A percentile compares a stretch with the other conserved stretches of the same genome.
phyloP scores from a whole-genome alignment of 768 basidiomycete genomes.

The Tubosaeta sp. region DNA sequence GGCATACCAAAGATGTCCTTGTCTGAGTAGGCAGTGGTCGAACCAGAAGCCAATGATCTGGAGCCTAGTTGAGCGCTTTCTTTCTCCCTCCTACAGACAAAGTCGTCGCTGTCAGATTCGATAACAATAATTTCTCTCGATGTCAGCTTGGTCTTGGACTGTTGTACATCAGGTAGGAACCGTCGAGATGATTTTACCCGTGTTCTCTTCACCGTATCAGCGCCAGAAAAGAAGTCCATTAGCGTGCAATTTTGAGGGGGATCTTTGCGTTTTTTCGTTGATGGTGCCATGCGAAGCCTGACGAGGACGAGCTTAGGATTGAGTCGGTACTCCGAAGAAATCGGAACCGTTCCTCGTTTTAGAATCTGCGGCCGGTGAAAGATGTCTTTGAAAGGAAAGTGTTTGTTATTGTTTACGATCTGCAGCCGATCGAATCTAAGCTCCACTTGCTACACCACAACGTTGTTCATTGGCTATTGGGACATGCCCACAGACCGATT shows the following conservation, averaged over 20 bases:
- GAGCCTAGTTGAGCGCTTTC: not conserved
- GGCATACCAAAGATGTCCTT: conserved; percentile 20
- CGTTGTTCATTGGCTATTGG: no score
- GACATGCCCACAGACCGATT: no score
- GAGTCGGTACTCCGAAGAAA: no score
- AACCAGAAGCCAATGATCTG: not conserved
- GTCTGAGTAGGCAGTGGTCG: not conserved
- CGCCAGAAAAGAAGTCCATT: conserved; percentile 41
- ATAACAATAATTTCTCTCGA: conserved; percentile 52
- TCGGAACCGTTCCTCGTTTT: no score
- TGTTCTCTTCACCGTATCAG: conserved; percentile 20
- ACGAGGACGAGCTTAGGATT: not conserved
- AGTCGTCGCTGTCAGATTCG: conserved; percentile 56
- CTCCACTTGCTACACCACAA: no score
- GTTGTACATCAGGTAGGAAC: not conserved
- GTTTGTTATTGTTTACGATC: no score
- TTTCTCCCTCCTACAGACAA: not conserved
- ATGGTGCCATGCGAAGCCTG: conserved; percentile 30
- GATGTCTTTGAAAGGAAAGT: no score
- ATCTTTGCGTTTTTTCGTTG: conserved; percentile 34
- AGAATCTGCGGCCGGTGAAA: no score
- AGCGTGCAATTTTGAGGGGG: conserved; percentile 37
- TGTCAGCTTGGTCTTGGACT: not conserved
- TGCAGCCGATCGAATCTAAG: no score
- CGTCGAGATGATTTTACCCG: conserved; percentile 10